Base-by-base conservation (phyloP, 1,139 yeast genomes). In the Tardiomyces digboiensis region DNA sequence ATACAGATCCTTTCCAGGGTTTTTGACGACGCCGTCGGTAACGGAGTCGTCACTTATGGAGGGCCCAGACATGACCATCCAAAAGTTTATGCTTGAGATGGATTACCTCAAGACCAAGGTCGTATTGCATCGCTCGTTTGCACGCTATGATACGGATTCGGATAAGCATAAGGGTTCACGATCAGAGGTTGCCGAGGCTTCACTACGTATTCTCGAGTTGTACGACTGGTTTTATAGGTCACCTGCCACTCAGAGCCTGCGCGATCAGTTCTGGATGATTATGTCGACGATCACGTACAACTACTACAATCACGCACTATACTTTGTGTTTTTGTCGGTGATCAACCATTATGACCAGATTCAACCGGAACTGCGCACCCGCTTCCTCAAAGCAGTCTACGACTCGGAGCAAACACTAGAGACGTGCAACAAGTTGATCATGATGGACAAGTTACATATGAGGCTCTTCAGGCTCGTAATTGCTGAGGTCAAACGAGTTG, bases 71-170 rank as follows among this genome's bases (percentile, higher is more conserved):
- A 37, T 59, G 21, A 46, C 57, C 5, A 46, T 61, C 39, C 65
- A 63, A 47, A 50, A 62, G 23, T 51, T 62, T 26, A 37, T 62
- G 45, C 52, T 57, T 29, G 65, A 63, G 42, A 46, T 59, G 38
- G 62, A 61, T 22, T 60, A 49, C 41, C 53, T 58, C 16, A 58
- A 57, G 41, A 52, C 60, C 8, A 42, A 60, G 33, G 57, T 61
- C 12, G 56, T 59, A 4, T 50, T 63, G 22, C 67, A 63, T 43
- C 56, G 65, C 19, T 54, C 60, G 20, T 58, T 53, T 45, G 42
- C 49, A 20, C 52, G 52, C 41, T 52, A 56, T 38, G 33, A 26
- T 4, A 8, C 8, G 8, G 33, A 26, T 13, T 13, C 12, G 5
- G 33, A 26, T 16, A 26, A 26, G 33, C 18, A 33, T 20, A n/a